A percentile compares a stretch with the other conserved stretches of the same genome.
Evolutionary conservation across 768 basidiomycete species (phyloP).

Genomic region (Trametes cingulata): DNA sequence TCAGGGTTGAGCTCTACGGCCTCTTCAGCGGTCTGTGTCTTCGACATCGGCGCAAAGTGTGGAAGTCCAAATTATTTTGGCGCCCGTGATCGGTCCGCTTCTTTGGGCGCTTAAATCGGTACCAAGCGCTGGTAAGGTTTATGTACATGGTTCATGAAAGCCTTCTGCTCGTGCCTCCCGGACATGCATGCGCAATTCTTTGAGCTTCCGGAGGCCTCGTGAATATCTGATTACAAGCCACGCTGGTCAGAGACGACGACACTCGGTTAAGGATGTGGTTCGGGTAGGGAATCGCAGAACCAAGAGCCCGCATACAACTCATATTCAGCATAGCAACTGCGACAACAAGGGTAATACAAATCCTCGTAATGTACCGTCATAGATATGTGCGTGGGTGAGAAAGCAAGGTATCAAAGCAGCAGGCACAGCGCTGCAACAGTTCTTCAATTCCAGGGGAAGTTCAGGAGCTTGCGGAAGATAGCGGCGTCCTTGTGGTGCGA

Average conservation of each 20-base stretch:
- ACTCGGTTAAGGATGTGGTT: too few species aligned
- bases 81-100: constrained; percentile 16
- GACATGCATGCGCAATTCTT: too few species aligned
- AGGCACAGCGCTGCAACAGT: constrained; percentile 1
- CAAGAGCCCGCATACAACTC: constrained; percentile 22
- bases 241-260: too few species aligned
- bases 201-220: too few species aligned
- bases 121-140: background rate
- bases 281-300: constrained; percentile 4
- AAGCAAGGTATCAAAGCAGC: constrained; percentile 24
- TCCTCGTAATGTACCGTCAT: constrained; percentile 22
- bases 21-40: constrained; percentile 46
- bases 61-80: constrained; percentile 10
- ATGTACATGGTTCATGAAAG: too few species aligned
- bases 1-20: constrained; percentile 68
- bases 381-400: constrained; percentile 21
- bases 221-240: too few species aligned
- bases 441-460: constrained; percentile 23
- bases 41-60: constrained; percentile 22
- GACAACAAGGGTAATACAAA: constrained; percentile 23
- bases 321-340: constrained; percentile 27
- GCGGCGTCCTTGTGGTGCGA: constrained; percentile 29
- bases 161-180: too few species aligned
- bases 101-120: background rate
- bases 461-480: constrained; percentile 32